Evolutionary conservation across 1,284 basidiomycete genomes (phyloP), one percentile per base, ranked within the genome.

Genomic region (Apiotrichum brassicae): DNA sequence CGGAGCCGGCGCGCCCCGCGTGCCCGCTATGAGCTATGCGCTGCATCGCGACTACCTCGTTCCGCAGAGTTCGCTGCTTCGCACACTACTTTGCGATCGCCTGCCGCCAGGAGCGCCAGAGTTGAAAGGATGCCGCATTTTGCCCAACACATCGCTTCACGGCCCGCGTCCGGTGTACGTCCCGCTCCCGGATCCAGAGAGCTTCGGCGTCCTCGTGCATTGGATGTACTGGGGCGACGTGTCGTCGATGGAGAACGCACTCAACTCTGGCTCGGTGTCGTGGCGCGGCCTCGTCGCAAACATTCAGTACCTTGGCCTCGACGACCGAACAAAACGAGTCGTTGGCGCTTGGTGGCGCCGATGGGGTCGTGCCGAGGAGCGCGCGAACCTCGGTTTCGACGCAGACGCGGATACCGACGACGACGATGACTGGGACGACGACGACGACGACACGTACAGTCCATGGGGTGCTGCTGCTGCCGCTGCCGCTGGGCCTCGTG

Each of bases 221-320:
- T 73, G 65, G 64, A 48, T 75, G 38, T 75, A 74, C 57, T 75
- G 70, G 70, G 69, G 68, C 20, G 63, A 68, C 54, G 51, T 52
- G 2, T 44, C 41, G 7, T 52, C 59, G 9, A 46, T 73, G 11
- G 68, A 70, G 48, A 50, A 52, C 2, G 69, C 71, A 0, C 59
- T 75, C 2, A 60, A 57, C 3, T 48, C 54, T 13, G 68, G 68
- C 1, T 23, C 62, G 14, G 61, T 71, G n/a, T 57, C 57, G 8
- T 75, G 72, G 72, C 62, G 68, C 54, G 70, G 71, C 2, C 39
- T 75, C 5, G 62, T 75, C 38, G 60, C 61, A 33, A 73, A 71
- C 49, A 68, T 73, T 40, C 66, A 74, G 43, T 73, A 67, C 50
- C 64, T 75, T 12, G 66, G 59, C 4, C 51, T 72, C 14, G 68